These are phyloP conservation scores for Wallacemonas rigidus DNA, from an alignment of 208 protist genomes.

Conservation along the genomic window DNA sequence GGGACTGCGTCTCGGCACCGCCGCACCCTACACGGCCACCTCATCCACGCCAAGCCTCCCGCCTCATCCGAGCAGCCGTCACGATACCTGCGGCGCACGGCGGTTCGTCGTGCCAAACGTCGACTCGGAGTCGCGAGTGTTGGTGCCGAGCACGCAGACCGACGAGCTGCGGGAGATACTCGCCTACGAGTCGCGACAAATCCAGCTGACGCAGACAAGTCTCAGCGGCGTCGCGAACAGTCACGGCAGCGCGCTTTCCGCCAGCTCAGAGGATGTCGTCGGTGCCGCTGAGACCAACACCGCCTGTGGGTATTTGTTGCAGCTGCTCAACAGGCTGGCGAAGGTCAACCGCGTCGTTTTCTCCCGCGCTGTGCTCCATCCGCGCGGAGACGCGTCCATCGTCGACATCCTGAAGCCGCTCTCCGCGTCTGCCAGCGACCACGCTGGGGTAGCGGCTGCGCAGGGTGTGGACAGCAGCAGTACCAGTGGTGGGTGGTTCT, in stretches of 20 bases:
- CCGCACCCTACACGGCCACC: slow-evolving; percentile 19
- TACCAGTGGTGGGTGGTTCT: slow-evolving; percentile 9
- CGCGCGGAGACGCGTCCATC: slow-evolving; percentile 50
- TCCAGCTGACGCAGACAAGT: neutral
- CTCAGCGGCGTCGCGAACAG: neutral
- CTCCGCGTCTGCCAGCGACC: neutral
- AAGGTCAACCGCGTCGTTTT: slow-evolving; percentile 49
- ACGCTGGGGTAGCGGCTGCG: neutral
- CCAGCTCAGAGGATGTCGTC: slow-evolving; percentile 18
- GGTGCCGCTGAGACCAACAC: slow-evolving; percentile 65
- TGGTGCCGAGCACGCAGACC: neutral
- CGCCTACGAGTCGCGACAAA: neutral
- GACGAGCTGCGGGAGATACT: slow-evolving; percentile 6
- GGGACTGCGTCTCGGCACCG: slow-evolving; percentile 62
- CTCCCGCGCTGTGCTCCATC: slow-evolving; percentile 36
- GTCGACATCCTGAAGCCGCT: slow-evolving; percentile 38
- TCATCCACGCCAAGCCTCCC: too few relatives aligned
- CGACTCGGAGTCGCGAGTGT: neutral
- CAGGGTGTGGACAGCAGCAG: neutral
- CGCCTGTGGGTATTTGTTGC: slow-evolving; percentile 64
- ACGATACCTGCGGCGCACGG: slow-evolving; percentile 1
- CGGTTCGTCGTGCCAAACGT: slow-evolving; percentile 6
- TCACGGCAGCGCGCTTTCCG: neutral
- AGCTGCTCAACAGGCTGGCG: slow-evolving; percentile 49
- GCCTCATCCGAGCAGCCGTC: neutral